Conservation (phyloP, 768 basidiomycete genomes). For the Serendipita sp. region DNA sequence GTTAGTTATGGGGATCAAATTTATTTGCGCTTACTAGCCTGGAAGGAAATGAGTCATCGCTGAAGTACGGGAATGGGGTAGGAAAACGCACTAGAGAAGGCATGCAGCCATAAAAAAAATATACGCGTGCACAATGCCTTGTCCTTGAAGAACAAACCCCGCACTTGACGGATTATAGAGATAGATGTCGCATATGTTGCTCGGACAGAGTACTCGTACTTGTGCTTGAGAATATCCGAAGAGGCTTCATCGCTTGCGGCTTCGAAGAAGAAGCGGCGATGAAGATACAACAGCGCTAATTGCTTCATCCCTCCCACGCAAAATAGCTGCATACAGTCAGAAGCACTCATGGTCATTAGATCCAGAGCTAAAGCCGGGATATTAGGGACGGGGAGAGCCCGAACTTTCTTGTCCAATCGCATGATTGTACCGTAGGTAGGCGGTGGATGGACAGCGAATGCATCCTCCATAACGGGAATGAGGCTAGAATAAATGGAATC, state of each 20-base stretch:
- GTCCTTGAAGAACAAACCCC: background rate
- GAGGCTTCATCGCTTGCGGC: background rate
- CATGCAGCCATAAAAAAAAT: constrained; percentile 2
- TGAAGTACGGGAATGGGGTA: background rate
- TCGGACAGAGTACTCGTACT: constrained; percentile 1
- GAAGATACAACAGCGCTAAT: background rate
- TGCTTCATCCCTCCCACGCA: constrained; percentile 2
- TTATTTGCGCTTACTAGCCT: background rate
- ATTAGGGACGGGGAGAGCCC: background rate
- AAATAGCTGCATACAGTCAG: background rate
- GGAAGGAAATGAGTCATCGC: background rate
- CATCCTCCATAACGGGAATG: constrained; percentile 1
- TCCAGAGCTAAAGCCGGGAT: background rate
- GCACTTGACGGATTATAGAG: background rate
- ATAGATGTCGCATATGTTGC: background rate
- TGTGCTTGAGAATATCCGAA: background rate
- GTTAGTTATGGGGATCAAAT: background rate
- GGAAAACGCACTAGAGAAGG: background rate
- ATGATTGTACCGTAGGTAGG: background rate
- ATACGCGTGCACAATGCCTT: background rate
- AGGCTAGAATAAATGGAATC: background rate
- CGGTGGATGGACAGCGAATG: background rate
- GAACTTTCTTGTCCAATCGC: background rate
- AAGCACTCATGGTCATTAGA: background rate
- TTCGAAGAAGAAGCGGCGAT: constrained; percentile 4